Evolutionary conservation across 805 yeast genomes (phyloP), one percentile per base, ranked within the genome.

Genomic region (Grigorovia transvaalensis): DNA sequence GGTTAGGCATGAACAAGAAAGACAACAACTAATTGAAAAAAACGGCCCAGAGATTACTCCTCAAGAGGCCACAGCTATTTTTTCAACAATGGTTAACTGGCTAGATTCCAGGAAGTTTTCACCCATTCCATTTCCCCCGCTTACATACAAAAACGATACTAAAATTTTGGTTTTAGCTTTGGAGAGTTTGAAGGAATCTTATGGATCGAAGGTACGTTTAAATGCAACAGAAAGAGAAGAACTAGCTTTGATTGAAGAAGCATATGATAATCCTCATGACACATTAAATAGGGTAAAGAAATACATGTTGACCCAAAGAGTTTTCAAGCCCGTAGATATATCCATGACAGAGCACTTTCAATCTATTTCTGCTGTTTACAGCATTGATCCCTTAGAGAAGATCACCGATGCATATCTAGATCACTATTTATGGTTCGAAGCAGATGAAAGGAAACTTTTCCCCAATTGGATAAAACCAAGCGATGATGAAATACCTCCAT

Each of bases 401-500:
- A 88, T 93, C 49, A 89, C 96, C 0, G 99, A 93, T 70, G 96
- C 98, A 0, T 93, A 91, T 58, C 69, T 93, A 44, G 98, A 91
- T 62, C 99, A 93, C 62, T 93, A 91, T 60, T 71, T 93, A 46
- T 93, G 98, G 96, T 91, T 85, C 67, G 98, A 93, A 64, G 91
- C 93, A 9, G 96, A 88, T 51, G 82, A 85, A 63, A 71, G 96
- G 53, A 80, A 82, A 8, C 68, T 93, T 29, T 93, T 93, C 69
- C 99, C 99, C 4, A 84, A 83, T 64, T 93, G 99, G 99, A 77
- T 93, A 43, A 93, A 93, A 64, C 99, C 99, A 9, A 81, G 86
- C 58, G 99, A 93, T 60, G 78, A 86, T 30, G 99, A 93, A 67
- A 84, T 93, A 20, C 95, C 98, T 0, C 99, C 96, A 0, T 67